A percentile compares a stretch with the other conserved stretches of the same genome.
Evolutionary conservation across 495 filamentous ascomycete genomes (phyloP).

Genomic region (Lasiosphaeris hirsuta): DNA sequence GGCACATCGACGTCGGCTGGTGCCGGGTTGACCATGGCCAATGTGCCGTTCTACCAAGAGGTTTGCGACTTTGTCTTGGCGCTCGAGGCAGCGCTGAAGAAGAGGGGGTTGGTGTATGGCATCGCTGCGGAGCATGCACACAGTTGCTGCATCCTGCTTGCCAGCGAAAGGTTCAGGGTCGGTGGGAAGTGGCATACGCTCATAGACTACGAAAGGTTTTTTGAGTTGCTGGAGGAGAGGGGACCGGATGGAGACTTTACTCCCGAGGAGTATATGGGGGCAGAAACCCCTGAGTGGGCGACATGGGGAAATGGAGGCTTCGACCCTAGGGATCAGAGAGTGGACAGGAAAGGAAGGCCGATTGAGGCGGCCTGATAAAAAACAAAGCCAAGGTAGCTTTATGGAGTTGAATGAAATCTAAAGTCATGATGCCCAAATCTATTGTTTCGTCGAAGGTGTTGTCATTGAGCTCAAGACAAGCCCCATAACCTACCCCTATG

Average conservation of each 20-base stretch:
- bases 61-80: constrained; percentile 74
- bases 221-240: constrained; percentile 71
- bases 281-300: constrained; percentile 86
- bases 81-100: constrained; percentile 61
- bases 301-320: constrained; percentile 93
- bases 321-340: constrained; percentile 82
- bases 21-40: constrained; percentile 88
- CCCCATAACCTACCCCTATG: constrained; percentile 1
- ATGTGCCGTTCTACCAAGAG: constrained; percentile 93
- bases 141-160: constrained; percentile 86
- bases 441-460: background rate
- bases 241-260: constrained; percentile 63
- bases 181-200: constrained; percentile 83
- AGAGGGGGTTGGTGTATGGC: constrained; percentile 73
- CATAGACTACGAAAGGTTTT: constrained; percentile 89
- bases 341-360: constrained; percentile 69
- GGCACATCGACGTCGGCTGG: constrained; percentile 76
- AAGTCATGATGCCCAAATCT: background rate
- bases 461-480: constrained; percentile 11
- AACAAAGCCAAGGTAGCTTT: background rate
- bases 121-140: constrained; percentile 94
- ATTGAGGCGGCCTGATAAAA: constrained; percentile 30
- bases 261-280: constrained; percentile 86
- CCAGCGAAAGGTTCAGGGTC: constrained; percentile 66
- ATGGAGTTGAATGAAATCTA: background rate